Percentiles rank a stretch among this genome's conserved stretches.
Evolutionary conservation across 2,329 filamentous ascomycete genomes (phyloP).

Genomic region (Fusarium annulatum): DNA sequence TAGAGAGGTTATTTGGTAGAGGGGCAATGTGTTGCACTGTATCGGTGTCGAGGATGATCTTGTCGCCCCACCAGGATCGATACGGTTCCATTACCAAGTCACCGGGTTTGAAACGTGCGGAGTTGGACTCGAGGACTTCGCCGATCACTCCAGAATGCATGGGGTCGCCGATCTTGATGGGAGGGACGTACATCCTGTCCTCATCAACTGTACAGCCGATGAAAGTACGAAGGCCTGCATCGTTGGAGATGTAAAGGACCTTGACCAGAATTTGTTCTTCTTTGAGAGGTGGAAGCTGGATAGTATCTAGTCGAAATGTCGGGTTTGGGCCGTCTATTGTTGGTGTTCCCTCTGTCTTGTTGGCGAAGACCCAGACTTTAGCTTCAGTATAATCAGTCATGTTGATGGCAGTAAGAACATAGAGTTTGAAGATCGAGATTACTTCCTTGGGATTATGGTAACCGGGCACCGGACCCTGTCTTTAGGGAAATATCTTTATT

Average conservation of each 20-base stretch:
- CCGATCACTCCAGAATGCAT: constrained; percentile 12
- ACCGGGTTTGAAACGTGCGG: neutral
- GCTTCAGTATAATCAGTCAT: neutral
- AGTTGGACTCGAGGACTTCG: constrained; percentile 10
- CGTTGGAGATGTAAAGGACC: constrained; percentile 9
- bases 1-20: neutral
- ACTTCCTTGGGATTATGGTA: neutral
- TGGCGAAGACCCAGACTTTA: constrained; percentile 9
- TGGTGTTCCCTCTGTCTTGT: constrained; percentile 3
- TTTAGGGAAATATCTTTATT: neutral
- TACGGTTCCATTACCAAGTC: constrained; percentile 14
- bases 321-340: constrained; percentile 1
- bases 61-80: constrained; percentile 7
- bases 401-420: neutral
- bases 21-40: neutral
- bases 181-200: constrained; percentile 10
- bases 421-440: neutral
- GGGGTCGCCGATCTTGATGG: neutral
- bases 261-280: constrained; percentile 13
- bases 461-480: neutral
- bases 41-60: neutral
- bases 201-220: neutral
- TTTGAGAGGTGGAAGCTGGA: neutral
- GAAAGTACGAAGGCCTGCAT: constrained; percentile 2
- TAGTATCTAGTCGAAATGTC: neutral